These are phyloP conservation scores for Solanum sitiens DNA, from an alignment of 257 asterid species.

Conservation along the genomic window DNA sequence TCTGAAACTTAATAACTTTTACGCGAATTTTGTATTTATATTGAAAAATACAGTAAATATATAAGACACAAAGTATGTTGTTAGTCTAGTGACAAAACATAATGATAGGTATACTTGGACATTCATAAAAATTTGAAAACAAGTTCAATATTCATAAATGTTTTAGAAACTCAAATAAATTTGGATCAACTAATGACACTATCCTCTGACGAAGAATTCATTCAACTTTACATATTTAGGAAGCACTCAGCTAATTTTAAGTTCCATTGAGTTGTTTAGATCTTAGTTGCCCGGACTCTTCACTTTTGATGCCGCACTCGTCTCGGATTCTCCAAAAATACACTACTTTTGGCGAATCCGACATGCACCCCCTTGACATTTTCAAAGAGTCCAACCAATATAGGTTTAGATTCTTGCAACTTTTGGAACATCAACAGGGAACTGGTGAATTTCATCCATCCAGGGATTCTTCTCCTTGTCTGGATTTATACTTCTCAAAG, in stretches of 20 bases:
- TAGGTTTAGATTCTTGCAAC: constrained; percentile 4
- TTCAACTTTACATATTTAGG: neutral
- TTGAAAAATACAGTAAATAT: no score
- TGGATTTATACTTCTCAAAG: constrained; percentile 46
- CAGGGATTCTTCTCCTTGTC: constrained; percentile 29
- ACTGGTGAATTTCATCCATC: constrained; percentile 26
- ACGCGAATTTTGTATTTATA: no score
- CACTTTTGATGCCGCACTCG: no score
- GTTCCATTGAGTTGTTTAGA: neutral
- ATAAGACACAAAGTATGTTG: no score
- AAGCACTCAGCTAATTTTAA: neutral
- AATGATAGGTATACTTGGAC: neutral
- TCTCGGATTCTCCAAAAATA: no score
- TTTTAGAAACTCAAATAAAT: neutral
- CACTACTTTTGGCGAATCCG: no score
- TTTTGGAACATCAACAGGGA: constrained; percentile 29
- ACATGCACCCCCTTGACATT: no score
- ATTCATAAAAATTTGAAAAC: neutral
- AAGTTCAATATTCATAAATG: neutral
- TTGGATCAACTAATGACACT: neutral
- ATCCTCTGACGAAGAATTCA: neutral
- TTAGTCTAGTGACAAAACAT: neutral
- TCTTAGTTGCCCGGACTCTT: neutral
- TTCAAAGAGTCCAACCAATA: no score
- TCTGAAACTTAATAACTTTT: no score